Conservation (phyloP, 75 land plant genomes). For the Pinus albicaulis region DNA sequence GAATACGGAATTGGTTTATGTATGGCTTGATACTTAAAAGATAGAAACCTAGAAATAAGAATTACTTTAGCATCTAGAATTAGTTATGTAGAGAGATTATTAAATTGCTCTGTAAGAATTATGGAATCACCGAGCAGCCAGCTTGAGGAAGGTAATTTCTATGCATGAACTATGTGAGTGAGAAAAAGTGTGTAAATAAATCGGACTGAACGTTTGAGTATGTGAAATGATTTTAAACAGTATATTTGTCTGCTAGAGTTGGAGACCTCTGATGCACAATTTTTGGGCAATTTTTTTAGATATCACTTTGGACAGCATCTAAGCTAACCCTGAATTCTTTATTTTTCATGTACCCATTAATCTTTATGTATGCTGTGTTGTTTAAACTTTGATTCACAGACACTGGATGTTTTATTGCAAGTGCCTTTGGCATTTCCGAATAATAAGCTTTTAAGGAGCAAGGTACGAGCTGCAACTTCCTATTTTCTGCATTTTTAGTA, state of each 20-base stretch:
- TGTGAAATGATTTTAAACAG: neutral
- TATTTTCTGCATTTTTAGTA: neutral
- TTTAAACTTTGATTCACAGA: conserved; percentile 34
- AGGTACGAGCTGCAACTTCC: conserved; percentile 42
- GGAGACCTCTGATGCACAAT: neutral
- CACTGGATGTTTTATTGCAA: conserved; percentile 77
- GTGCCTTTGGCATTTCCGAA: conserved; percentile 77
- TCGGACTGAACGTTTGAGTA: neutral
- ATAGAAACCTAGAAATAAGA: neutral
- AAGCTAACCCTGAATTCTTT: neutral
- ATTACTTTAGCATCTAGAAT: neutral
- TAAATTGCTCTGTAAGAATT: neutral
- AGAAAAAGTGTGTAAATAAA: neutral
- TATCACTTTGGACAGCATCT: neutral
- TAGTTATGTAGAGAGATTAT: too few relatives aligned
- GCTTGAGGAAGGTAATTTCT: neutral
- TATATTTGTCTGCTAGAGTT: neutral
- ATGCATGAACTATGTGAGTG: neutral
- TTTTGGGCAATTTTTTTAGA: neutral
- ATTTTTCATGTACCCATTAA: neutral
- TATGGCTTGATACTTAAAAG: neutral
- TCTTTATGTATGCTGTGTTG: neutral
- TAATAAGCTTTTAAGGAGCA: conserved; percentile 58
- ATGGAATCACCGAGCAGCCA: neutral
- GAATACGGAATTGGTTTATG: neutral